Evolutionary conservation across 208 protist species (phyloP).

Genomic region (Phytomonas serpens): DNA sequence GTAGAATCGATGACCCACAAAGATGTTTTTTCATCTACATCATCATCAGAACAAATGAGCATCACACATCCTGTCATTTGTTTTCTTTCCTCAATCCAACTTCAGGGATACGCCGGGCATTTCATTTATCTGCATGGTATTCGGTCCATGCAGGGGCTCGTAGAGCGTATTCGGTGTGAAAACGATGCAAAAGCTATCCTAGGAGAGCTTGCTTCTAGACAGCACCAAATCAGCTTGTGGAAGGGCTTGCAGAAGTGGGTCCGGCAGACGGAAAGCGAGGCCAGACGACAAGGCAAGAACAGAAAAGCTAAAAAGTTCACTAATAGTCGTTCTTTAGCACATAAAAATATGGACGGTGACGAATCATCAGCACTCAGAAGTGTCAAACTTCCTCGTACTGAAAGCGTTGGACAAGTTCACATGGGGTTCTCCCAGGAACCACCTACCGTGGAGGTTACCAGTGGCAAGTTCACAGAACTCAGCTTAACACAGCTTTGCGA

Average conservation of each 20-base stretch:
- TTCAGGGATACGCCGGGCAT: constrained; percentile 61
- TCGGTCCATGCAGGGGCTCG: constrained; percentile 36
- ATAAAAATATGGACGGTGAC: not conserved
- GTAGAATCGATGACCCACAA: not conserved
- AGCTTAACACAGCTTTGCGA: not conserved
- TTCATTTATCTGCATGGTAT: constrained; percentile 31
- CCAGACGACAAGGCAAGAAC: not conserved
- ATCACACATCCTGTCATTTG: constrained; percentile 57
- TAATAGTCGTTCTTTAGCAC: not conserved
- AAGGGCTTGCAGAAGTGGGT: constrained; percentile 40
- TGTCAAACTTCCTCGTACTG: not conserved
- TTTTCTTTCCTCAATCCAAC: constrained; percentile 59
- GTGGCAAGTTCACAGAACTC: not conserved
- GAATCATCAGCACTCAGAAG: not conserved
- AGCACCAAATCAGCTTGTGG: constrained; percentile 52
- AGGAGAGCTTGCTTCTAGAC: constrained; percentile 39
- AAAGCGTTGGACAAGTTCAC: not conserved
- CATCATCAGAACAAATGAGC: constrained; percentile 7
- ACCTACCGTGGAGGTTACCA: not conserved
- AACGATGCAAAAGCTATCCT: constrained; percentile 37
- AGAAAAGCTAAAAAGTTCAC: not conserved
- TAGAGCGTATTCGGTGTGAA: constrained; percentile 18
- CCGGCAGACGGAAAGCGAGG: constrained; percentile 12
- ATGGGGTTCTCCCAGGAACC: not conserved
- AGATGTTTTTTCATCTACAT: not conserved